phyloP scores from a whole-genome alignment of 208 protist genomes.

The Porcisia hertigi region DNA sequence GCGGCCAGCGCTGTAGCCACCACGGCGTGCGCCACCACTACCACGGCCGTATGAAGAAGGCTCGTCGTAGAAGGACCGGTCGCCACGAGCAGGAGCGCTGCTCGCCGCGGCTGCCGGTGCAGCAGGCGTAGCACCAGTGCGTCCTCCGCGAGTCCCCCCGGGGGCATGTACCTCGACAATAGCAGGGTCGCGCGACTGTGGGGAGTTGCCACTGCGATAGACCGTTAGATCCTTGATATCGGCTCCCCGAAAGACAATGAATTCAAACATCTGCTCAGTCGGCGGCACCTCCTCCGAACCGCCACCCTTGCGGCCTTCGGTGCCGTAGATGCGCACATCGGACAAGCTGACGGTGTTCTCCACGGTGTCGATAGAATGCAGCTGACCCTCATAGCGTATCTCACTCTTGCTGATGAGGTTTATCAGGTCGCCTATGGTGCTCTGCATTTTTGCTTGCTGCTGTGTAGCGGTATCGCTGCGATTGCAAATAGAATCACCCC shows the following conservation, averaged over 20 bases:
- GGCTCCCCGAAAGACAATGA: conserved; percentile 88
- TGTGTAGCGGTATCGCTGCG: neutral
- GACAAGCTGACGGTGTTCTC: conserved; percentile 86
- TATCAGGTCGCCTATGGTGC: conserved; percentile 67
- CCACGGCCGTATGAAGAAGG: conserved; percentile 22
- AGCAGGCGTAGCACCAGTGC: conserved; percentile 14
- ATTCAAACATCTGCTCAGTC: conserved; percentile 77
- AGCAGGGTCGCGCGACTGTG: conserved; percentile 69
- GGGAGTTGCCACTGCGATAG: conserved; percentile 49
- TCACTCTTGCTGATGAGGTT: conserved; percentile 86
- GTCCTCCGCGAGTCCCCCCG: conserved; percentile 28
- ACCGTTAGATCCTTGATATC: conserved; percentile 89
- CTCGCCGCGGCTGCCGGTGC: neutral
- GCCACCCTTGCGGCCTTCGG: conserved; percentile 73
- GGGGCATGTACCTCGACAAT: conserved; percentile 65
- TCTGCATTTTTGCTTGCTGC: conserved; percentile 24
- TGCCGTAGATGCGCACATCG: conserved; percentile 90
- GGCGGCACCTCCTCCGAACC: conserved; percentile 57
- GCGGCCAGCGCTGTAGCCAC: conserved; percentile 29
- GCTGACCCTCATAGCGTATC: conserved; percentile 87
- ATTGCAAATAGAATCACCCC: neutral
- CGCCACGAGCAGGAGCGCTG: conserved; percentile 25
- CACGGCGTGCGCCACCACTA: conserved; percentile 33
- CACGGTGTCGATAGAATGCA: conserved; percentile 69
- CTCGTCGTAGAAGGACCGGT: conserved; percentile 36